Evolutionary conservation across 768 basidiomycete genomes (phyloP).

Genomic region (Zangia roseola): DNA sequence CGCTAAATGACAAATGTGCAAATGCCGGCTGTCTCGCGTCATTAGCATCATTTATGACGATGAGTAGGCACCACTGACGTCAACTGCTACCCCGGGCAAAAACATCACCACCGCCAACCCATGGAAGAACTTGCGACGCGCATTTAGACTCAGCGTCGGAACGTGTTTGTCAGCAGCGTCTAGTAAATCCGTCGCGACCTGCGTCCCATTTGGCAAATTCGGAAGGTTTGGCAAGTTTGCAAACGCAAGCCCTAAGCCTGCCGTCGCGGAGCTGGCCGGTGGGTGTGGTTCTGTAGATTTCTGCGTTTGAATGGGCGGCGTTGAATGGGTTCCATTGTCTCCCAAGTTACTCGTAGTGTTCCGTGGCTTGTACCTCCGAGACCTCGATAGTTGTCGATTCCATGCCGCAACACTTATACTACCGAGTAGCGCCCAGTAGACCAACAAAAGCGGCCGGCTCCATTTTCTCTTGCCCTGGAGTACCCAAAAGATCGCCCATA

Average conservation of each 20-base stretch:
- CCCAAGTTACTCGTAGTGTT: conserved; percentile 33
- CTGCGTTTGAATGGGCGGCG: conserved; percentile 23
- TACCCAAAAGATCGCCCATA: conserved; percentile 79
- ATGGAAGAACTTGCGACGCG: conserved; percentile 95
- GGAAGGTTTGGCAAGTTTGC: conserved; percentile 52
- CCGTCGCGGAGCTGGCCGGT: conserved; percentile 14
- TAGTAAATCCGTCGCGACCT: conserved; percentile 59
- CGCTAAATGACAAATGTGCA: conserved; percentile 91
- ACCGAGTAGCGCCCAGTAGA: conserved; percentile 83
- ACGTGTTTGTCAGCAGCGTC: conserved; percentile 90
- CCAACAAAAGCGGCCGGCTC: conserved; percentile 74
- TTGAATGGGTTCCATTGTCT: conserved; percentile 35
- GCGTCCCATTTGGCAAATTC: conserved; percentile 55
- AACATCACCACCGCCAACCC: conserved; percentile 96
- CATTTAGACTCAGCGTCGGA: conserved; percentile 87
- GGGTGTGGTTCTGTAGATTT: conserved; percentile 16
- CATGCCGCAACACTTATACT: conserved; percentile 90
- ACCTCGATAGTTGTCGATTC: conserved; percentile 85
- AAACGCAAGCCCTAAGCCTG: conserved; percentile 35
- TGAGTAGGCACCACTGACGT: conserved; percentile 55
- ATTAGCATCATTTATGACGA: conserved; percentile 13
- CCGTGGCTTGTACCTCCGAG: conserved; percentile 62
- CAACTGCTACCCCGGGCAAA: conserved; percentile 87
- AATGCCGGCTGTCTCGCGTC: conserved; percentile 77
- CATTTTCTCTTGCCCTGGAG: conserved; percentile 74